Evolutionary conservation across 768 basidiomycete genomes (phyloP).

Genomic region (Imleria badia): DNA sequence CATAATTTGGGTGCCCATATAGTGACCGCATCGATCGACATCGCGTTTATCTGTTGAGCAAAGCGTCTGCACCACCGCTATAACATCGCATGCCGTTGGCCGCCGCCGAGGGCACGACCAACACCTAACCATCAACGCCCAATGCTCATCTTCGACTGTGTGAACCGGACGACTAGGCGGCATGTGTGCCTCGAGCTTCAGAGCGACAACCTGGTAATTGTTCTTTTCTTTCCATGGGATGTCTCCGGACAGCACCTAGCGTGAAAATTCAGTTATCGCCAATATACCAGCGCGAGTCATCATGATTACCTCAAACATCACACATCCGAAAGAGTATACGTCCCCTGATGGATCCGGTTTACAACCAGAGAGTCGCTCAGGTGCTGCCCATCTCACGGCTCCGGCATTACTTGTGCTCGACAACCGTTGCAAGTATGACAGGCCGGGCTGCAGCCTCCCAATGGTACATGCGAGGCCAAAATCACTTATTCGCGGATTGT

Average conservation of each 20-base stretch:
- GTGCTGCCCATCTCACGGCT: not conserved
- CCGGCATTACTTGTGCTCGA: not conserved
- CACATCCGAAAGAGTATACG: conserved; percentile 2
- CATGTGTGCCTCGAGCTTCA: not conserved
- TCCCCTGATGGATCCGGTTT: not conserved
- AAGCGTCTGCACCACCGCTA: not conserved
- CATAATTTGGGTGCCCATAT: too few species aligned
- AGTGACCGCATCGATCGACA: too few species aligned
- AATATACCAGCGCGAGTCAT: too few species aligned
- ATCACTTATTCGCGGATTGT: not conserved
- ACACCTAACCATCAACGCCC: conserved; percentile 4
- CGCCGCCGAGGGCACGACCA: not conserved
- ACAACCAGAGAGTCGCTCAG: not conserved
- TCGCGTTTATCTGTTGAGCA: not conserved
- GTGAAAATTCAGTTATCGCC: not conserved
- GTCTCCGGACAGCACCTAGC: conserved; percentile 2
- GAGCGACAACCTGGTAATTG: not conserved
- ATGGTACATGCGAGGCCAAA: not conserved
- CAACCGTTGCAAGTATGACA: not conserved
- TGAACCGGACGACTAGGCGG: not conserved
- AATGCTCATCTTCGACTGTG: not conserved
- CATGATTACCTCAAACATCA: conserved; percentile 3
- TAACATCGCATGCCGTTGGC: not conserved
- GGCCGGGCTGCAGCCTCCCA: not conserved
- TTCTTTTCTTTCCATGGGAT: conserved; percentile 7